Conservation (phyloP, 495 filamentous ascomycete genomes). For the Clohesyomyces aquaticus region DNA sequence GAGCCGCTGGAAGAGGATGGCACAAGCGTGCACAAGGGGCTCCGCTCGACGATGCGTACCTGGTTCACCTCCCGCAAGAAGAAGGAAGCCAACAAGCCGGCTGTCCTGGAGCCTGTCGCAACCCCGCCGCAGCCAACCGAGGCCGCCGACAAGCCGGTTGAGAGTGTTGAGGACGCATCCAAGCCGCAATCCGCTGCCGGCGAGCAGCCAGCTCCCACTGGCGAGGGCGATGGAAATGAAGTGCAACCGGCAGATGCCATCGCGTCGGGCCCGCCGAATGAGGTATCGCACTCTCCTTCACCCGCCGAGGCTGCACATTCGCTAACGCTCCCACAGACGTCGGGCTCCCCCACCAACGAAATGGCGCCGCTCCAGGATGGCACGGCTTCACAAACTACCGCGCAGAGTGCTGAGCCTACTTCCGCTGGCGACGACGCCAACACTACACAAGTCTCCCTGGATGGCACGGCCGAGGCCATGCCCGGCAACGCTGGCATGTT, state of each 20-base stretch:
- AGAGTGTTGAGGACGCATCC: slow-evolving; percentile 10
- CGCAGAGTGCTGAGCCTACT: slow-evolving; percentile 12
- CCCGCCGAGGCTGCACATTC: neutral
- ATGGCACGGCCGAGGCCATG: slow-evolving; percentile 8
- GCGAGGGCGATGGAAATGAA: neutral
- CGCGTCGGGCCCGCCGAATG: neutral
- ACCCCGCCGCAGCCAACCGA: slow-evolving; percentile 40
- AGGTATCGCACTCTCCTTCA: neutral
- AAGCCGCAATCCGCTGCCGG: neutral
- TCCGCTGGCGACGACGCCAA: slow-evolving; percentile 9
- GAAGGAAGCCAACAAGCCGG: slow-evolving; percentile 63
- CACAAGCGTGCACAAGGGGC: slow-evolving; percentile 84
- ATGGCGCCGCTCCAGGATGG: neutral
- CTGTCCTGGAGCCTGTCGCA: slow-evolving; percentile 29
- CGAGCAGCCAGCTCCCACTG: neutral
- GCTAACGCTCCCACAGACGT: neutral
- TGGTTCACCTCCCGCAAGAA: slow-evolving; percentile 88
- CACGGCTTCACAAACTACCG: neutral
- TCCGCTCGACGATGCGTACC: slow-evolving; percentile 85
- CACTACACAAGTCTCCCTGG: neutral
- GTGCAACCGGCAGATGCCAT: neutral
- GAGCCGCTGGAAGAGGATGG: slow-evolving; percentile 79
- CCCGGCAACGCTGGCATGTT: slow-evolving; percentile 15
- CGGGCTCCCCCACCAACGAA: neutral
- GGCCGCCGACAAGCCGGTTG: slow-evolving; percentile 22